Conservation (phyloP, 208 protist genomes). For the Entamoeba invadens region DNA sequence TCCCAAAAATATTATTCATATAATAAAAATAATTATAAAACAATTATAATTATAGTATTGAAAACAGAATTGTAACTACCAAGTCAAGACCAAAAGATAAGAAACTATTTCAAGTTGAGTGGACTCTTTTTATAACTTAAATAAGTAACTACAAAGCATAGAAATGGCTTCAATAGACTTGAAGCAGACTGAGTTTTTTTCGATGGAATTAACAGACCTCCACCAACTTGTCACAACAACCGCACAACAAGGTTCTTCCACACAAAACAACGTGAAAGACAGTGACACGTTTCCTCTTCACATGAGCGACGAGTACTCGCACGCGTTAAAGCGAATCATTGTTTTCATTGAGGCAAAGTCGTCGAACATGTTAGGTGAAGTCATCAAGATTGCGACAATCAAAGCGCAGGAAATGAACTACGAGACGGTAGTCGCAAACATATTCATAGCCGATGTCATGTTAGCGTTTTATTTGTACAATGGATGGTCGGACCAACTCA, state of each 20-base stretch:
- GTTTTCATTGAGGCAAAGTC: neutral
- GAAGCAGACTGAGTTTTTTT: neutral
- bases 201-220: neutral
- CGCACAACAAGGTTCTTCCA: neutral
- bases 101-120: too few species aligned
- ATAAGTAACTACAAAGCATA: too few species aligned
- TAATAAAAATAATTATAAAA: too few species aligned
- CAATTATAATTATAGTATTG: too few species aligned
- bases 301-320: neutral
- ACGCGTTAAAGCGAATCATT: neutral
- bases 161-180: neutral
- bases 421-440: neutral
- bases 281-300: neutral
- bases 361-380: neutral
- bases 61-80: too few species aligned
- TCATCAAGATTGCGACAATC: neutral
- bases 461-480: neutral
- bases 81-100: too few species aligned
- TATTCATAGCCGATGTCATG: neutral
- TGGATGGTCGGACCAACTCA: neutral
- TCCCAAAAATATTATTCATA: too few species aligned
- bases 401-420: neutral
- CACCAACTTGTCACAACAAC: neutral
- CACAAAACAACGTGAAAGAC: neutral
- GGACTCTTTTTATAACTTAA: too few species aligned